phyloP scores from a whole-genome alignment of 768 basidiomycete species.

The Scleroderma citrinum region DNA sequence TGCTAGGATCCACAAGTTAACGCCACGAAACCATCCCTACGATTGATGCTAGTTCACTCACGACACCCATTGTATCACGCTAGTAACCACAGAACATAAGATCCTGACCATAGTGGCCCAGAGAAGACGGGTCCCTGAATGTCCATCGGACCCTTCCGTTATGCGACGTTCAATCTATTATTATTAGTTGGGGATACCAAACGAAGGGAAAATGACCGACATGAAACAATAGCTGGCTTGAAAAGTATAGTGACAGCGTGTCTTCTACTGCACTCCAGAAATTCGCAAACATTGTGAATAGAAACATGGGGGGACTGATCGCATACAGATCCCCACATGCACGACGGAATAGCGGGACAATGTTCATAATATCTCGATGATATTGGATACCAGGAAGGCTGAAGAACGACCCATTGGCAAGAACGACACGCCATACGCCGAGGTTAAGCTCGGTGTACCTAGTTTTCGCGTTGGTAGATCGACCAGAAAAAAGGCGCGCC shows the following conservation, averaged over 20 bases:
- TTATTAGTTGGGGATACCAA: not conserved
- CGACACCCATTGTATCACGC: constrained; percentile 13
- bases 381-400: constrained; percentile 6
- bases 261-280: constrained; percentile 17
- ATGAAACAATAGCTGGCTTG: constrained; percentile 15
- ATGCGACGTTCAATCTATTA: constrained; percentile 20
- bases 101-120: constrained; percentile 9
- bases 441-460: constrained; percentile 9
- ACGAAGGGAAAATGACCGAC: constrained; percentile 7
- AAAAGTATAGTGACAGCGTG: constrained; percentile 17
- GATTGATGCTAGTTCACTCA: constrained; percentile 5
- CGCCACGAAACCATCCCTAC: too few species aligned
- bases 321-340: constrained; percentile 18
- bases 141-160: not conserved
- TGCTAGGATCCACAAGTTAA: not conserved
- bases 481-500: not conserved
- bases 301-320: constrained; percentile 17
- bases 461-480: not conserved
- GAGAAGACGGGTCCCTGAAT: constrained; percentile 3
- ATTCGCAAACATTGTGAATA: constrained; percentile 2
- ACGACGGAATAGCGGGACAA: constrained; percentile 8
- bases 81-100: constrained; percentile 12
- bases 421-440: constrained; percentile 22
- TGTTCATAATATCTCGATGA: constrained; percentile 1
- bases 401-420: constrained; percentile 8